Conservation (phyloP, 768 basidiomycete species). For the Grammothele lineata region DNA sequence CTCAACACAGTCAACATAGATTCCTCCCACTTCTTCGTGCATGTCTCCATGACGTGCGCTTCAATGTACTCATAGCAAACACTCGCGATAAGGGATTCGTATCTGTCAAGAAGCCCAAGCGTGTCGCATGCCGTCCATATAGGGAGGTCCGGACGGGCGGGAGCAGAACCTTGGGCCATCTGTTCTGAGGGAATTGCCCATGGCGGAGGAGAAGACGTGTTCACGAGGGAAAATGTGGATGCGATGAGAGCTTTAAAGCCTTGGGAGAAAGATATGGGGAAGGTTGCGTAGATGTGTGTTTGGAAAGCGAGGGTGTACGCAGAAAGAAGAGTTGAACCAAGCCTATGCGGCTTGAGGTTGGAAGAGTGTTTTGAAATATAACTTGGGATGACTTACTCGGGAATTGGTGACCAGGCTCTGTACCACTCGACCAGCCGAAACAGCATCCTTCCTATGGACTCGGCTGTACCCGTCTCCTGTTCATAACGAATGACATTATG, state of each 20-base stretch:
- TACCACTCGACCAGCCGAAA: slow-evolving; percentile 68
- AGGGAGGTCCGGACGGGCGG: slow-evolving; percentile 28
- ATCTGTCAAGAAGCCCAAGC: slow-evolving; percentile 76
- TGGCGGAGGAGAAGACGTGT: slow-evolving; percentile 19
- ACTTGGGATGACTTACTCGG: slow-evolving; percentile 35
- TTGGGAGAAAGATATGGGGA: slow-evolving; percentile 62
- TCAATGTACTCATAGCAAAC: slow-evolving; percentile 89
- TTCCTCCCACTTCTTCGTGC: slow-evolving; percentile 64
- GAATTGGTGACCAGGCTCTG: slow-evolving; percentile 64
- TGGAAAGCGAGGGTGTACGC: slow-evolving; percentile 70
- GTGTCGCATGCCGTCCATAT: slow-evolving; percentile 62
- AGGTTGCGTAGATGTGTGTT: slow-evolving; percentile 65
- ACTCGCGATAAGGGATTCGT: slow-evolving; percentile 76
- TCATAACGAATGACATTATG: neutral
- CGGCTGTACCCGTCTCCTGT: slow-evolving; percentile 44
- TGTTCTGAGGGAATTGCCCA: slow-evolving; percentile 13
- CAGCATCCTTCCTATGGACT: slow-evolving; percentile 50
- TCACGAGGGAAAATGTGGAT: slow-evolving; percentile 39
- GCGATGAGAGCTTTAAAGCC: slow-evolving; percentile 68
- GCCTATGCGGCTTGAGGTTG: slow-evolving; percentile 33
- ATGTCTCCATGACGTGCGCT: slow-evolving; percentile 58
- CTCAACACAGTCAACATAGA: slow-evolving; percentile 59
- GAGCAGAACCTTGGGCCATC: slow-evolving; percentile 3
- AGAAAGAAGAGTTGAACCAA: slow-evolving; percentile 54
- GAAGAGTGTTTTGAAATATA: neutral